Conservation (phyloP, 495 filamentous ascomycete species). For the Neurospora sp. region DNA sequence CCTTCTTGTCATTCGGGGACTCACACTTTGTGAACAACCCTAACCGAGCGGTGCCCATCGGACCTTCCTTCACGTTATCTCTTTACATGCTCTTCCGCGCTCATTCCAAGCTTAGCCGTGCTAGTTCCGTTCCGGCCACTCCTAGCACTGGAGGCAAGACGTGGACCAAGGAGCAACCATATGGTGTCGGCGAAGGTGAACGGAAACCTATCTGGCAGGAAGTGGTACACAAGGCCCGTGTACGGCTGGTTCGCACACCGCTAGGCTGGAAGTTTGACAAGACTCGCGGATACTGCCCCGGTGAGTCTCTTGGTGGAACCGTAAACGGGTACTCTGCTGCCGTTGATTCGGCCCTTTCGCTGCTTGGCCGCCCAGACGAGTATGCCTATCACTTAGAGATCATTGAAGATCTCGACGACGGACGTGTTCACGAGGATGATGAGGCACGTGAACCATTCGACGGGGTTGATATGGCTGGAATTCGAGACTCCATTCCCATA, state of each 20-base stretch:
- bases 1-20: conserved; percentile 82
- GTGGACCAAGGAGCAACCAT: conserved; percentile 17
- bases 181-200: conserved; percentile 36
- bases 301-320: not conserved
- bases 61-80: conserved; percentile 77
- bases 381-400: conserved; percentile 85
- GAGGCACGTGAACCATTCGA: conserved; percentile 58
- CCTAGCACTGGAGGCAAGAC: not conserved
- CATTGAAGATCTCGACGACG: conserved; percentile 90
- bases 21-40: conserved; percentile 63
- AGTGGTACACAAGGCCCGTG: conserved; percentile 85
- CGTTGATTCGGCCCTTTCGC: not conserved
- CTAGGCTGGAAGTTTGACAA: conserved; percentile 19
- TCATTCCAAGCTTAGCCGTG: conserved; percentile 37
- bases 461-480: conserved; percentile 62
- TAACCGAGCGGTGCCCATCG: conserved; percentile 64
- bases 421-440: conserved; percentile 73
- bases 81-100: conserved; percentile 95
- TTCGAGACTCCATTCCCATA: conserved; percentile 76
- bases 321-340: not conserved
- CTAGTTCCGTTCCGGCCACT: conserved; percentile 11
- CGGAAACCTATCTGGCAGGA: conserved; percentile 92
- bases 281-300: conserved; percentile 12
- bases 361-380: conserved; percentile 37
- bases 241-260: conserved; percentile 59